Conservation (phyloP, 2,329 filamentous ascomycete species). For the Penicillium corylophilum region DNA sequence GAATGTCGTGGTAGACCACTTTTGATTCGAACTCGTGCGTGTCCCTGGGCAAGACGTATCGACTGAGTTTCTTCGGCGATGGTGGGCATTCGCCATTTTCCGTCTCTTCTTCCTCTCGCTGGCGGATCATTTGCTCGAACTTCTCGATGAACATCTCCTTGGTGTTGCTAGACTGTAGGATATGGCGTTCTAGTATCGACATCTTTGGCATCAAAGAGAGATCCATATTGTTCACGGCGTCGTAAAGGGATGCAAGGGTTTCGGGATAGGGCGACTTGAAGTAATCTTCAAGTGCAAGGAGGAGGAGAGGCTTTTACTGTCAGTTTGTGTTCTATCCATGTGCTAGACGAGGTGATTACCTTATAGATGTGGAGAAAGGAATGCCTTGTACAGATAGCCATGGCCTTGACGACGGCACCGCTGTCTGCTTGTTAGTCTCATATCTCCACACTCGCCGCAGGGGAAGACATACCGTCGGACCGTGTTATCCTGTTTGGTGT, state of each 20-base stretch:
- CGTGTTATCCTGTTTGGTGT: constrained; percentile 93
- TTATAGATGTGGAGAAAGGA: constrained; percentile 99
- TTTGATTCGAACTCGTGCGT: constrained; percentile 97
- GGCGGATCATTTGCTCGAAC: constrained; percentile 90
- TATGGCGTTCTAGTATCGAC: constrained; percentile 76
- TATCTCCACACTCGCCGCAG: neutral
- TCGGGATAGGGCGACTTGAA: constrained; percentile 88
- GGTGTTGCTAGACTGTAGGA: constrained; percentile 86
- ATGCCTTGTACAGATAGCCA: constrained; percentile 98
- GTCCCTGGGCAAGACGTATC: constrained; percentile 80
- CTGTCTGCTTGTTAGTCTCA: constrained; percentile 43
- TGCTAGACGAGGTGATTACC: constrained; percentile 47
- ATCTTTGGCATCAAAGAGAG: constrained; percentile 87
- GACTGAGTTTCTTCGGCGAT: constrained; percentile 58
- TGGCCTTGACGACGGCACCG: constrained; percentile 93
- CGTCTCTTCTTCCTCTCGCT: constrained; percentile 62
- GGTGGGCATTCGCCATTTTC: constrained; percentile 36
- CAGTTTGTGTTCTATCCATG: constrained; percentile 6
- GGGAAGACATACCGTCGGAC: constrained; percentile 62
- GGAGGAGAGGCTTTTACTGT: constrained; percentile 68
- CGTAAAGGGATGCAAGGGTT: constrained; percentile 82
- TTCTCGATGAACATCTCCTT: constrained; percentile 98
- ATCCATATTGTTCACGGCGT: constrained; percentile 95
- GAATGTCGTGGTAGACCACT: constrained; percentile 93
- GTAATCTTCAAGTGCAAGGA: constrained; percentile 92